Conservation (phyloP, 2,329 filamentous ascomycete species). For the Paracoccidioides brasiliensis region DNA sequence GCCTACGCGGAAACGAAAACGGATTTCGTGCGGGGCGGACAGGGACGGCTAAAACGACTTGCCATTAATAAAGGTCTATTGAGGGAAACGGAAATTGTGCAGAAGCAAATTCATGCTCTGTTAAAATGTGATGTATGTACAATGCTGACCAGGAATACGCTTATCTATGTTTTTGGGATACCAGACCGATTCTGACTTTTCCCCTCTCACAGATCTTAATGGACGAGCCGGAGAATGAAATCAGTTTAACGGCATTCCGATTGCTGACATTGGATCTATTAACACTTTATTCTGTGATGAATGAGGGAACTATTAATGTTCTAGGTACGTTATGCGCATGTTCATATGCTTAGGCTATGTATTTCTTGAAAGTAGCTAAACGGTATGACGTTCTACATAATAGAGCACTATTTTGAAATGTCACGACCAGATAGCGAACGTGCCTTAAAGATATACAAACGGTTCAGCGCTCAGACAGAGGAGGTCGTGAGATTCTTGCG, state of each 20-base stretch:
- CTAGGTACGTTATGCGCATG: conserved; percentile 48
- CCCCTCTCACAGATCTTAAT: conserved; percentile 53
- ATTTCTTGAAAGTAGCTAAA: background rate
- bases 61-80: conserved; percentile 84
- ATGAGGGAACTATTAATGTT: conserved; percentile 94
- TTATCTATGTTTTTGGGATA: background rate
- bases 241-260: conserved; percentile 85
- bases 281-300: conserved; percentile 84
- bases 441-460: conserved; percentile 82
- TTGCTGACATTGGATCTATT: conserved; percentile 81
- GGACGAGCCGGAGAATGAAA: conserved; percentile 87
- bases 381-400: background rate
- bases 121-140: conserved; percentile 73
- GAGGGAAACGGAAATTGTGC: conserved; percentile 80
- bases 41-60: conserved; percentile 70
- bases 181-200: conserved; percentile 10
- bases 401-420: conserved; percentile 97
- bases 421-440: conserved; percentile 86
- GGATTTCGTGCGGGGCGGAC: conserved; percentile 77
- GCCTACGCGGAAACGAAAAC: conserved; percentile 73
- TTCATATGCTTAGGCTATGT: background rate
- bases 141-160: background rate
- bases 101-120: conserved; percentile 72
- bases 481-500: conserved; percentile 81
- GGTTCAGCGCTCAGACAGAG: conserved; percentile 83